phyloP scores from a whole-genome alignment of 2,329 filamentous ascomycete species.

The Blumeriella jaapii region DNA sequence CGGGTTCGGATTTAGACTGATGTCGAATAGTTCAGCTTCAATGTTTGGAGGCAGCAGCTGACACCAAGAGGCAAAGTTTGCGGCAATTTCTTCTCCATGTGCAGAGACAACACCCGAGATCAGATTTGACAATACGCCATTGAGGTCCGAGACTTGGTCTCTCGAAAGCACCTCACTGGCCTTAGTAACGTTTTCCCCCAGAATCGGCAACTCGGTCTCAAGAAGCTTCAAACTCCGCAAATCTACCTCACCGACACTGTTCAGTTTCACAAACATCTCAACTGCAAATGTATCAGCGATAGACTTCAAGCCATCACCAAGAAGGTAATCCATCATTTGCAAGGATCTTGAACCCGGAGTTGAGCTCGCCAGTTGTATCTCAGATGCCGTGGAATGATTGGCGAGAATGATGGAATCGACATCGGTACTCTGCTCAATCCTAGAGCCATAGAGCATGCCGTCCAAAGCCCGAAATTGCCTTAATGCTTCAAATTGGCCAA shows the following conservation, averaged over 20 bases:
- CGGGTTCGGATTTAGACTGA: too few species aligned
- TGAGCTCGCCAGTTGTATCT: slow-evolving; percentile 21
- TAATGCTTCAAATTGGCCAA: slow-evolving; percentile 43
- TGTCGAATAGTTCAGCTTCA: background rate
- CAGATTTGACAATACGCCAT: slow-evolving; percentile 16
- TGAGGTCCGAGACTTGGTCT: slow-evolving; percentile 37
- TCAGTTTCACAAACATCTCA: slow-evolving; percentile 44
- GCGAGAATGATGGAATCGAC: slow-evolving; percentile 23
- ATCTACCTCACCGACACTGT: slow-evolving; percentile 39
- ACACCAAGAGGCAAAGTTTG: background rate
- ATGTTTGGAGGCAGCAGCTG: background rate
- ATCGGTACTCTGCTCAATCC: slow-evolving; percentile 5
- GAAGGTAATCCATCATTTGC: slow-evolving; percentile 24
- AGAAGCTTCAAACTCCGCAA: slow-evolving; percentile 51
- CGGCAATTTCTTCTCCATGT: slow-evolving; percentile 13
- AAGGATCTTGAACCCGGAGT: slow-evolving; percentile 17
- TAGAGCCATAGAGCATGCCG: slow-evolving; percentile 4
- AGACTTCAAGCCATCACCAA: slow-evolving; percentile 29
- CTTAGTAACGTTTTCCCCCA: slow-evolving; percentile 37
- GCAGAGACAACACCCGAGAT: slow-evolving; percentile 15
- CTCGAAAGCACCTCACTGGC: slow-evolving; percentile 29
- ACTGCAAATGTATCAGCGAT: slow-evolving; percentile 38
- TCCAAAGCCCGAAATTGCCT: slow-evolving; percentile 32
- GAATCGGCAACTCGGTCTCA: slow-evolving; percentile 50
- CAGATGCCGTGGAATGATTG: slow-evolving; percentile 20